Conservation (phyloP, 2,329 filamentous ascomycete species). For the Alternaria brassicae region DNA sequence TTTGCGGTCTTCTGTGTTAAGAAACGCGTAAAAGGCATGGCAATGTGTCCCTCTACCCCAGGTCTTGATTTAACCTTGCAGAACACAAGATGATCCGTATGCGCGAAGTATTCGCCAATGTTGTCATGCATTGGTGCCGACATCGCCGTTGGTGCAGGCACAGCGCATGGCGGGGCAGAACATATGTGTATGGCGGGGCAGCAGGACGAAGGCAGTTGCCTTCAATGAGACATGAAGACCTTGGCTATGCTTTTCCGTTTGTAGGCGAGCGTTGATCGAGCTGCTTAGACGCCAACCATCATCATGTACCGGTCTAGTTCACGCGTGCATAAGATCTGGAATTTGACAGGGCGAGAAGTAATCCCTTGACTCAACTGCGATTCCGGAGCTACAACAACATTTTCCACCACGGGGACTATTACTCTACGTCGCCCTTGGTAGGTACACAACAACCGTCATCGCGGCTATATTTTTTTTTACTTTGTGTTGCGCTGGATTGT, state of each 20-base stretch:
- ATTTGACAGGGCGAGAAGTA: slow-evolving; percentile 14
- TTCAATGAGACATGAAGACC: slow-evolving; percentile 1
- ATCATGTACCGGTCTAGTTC: not conserved
- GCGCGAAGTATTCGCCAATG: not conserved
- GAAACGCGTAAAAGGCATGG: not conserved
- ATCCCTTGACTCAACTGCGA: slow-evolving; percentile 39
- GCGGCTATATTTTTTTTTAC: not conserved
- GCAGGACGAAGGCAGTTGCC: slow-evolving; percentile 1
- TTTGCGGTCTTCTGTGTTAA: not conserved
- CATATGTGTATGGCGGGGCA: slow-evolving; percentile 12
- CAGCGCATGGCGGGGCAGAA: slow-evolving; percentile 13
- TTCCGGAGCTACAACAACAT: slow-evolving; percentile 36
- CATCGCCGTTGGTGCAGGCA: slow-evolving; percentile 17
- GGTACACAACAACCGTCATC: slow-evolving; percentile 10
- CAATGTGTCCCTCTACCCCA: not conserved
- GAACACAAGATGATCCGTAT: not conserved
- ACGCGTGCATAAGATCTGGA: slow-evolving; percentile 12
- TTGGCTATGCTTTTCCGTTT: not conserved
- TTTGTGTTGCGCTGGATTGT: slow-evolving; percentile 11
- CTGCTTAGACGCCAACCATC: not conserved
- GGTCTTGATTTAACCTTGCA: not conserved
- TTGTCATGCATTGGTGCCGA: slow-evolving; percentile 11
- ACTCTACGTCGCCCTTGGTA: slow-evolving; percentile 5
- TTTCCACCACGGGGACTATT: slow-evolving; percentile 34
- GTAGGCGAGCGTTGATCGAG: not conserved